Percentiles rank a stretch among this genome's conserved stretches.
These are phyloP conservation scores for Citeromyces matritensis DNA, from an alignment of 805 yeast species.

Conservation along the genomic window DNA sequence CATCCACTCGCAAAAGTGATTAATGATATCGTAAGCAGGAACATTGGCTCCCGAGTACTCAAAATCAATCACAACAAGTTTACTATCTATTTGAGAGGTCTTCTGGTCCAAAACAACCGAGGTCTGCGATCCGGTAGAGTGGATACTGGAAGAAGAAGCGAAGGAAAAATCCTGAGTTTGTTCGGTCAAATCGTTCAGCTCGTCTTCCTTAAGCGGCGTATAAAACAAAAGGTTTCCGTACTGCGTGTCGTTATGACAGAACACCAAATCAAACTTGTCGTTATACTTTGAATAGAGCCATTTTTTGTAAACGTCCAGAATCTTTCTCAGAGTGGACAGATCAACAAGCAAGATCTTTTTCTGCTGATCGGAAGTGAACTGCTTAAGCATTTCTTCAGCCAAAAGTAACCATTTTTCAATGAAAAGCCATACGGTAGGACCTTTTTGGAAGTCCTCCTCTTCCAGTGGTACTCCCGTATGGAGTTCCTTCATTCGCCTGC, in stretches of 20 bases:
- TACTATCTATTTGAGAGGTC: constrained; percentile 28
- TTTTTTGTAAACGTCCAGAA: constrained; percentile 34
- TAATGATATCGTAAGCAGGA: constrained; percentile 82
- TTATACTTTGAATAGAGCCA: constrained; percentile 48
- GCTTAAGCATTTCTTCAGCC: constrained; percentile 25
- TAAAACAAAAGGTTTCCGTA: constrained; percentile 78
- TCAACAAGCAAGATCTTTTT: constrained; percentile 23
- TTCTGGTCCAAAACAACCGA: constrained; percentile 1
- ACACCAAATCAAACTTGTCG: constrained; percentile 33
- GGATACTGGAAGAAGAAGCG: background rate
- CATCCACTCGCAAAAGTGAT: constrained; percentile 98
- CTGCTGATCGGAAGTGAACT: constrained; percentile 19
- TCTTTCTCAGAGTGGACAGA: constrained; percentile 32
- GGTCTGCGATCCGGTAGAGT: background rate
- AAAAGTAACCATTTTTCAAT: constrained; percentile 57
- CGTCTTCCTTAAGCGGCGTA: constrained; percentile 5
- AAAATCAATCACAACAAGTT: constrained; percentile 87
- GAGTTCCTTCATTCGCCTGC: constrained; percentile 91
- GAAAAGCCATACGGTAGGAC: constrained; percentile 59
- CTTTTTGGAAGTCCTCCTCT: constrained; percentile 33
- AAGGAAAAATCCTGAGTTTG: background rate
- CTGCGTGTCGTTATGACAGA: constrained; percentile 95
- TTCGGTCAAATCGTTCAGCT: constrained; percentile 1
- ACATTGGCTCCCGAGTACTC: constrained; percentile 89
- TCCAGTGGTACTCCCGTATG: constrained; percentile 67